Evolutionary conservation across 352 stramenopile species (phyloP), one percentile per base, ranked within the genome.

Genomic region (Phytopythium mirpurense): DNA sequence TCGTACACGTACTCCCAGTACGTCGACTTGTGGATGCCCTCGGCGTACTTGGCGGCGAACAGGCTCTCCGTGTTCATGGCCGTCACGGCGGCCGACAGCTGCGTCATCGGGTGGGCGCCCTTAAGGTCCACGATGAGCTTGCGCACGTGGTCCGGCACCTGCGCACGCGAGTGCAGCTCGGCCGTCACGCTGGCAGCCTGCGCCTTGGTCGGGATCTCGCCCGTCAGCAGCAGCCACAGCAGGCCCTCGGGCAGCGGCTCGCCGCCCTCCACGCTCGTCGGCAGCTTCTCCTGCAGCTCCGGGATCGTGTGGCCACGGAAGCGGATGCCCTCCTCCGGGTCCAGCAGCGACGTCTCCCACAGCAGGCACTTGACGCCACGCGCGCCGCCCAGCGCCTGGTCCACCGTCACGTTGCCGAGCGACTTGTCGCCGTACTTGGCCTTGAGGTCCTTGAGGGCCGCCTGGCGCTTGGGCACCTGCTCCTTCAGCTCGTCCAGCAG

Each of bases 241-340:
- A 99, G 76, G 48, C 87, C 94, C 84, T 99, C 97, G 26, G 98
- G 93, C 35, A 98, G 78, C 46, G 97, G 97, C 80, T 99, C 97
- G 45, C 95, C 96, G 40, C 92, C 95, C 47, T 91, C 83, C 40
- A 88, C 59, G 62, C 86, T 93, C 41, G 93, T 86, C 21, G 97
- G 97, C 34, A 99, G 75, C 62, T 93, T 86, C 72, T 97, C 62
- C 77, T 99, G 97, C 55, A 98, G 94, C 66, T 99, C 96, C 24
- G 97, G 96, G 80, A 99, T 99, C 54, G 96, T 98, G 72, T 98
- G 80, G 58, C 97, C 97, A 55, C 97, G 90, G 89, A 99, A 99
- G 49, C 97, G 93, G 79, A 99, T 99, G 57, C 97, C 97, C 67
- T 99, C 93, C 42, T 98, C 86, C 23, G 93, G 75, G 65, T 98